These are phyloP conservation scores for Wickerhamomyces sp. DNA, from an alignment of 1,139 yeast species.

Conservation along the genomic window DNA sequence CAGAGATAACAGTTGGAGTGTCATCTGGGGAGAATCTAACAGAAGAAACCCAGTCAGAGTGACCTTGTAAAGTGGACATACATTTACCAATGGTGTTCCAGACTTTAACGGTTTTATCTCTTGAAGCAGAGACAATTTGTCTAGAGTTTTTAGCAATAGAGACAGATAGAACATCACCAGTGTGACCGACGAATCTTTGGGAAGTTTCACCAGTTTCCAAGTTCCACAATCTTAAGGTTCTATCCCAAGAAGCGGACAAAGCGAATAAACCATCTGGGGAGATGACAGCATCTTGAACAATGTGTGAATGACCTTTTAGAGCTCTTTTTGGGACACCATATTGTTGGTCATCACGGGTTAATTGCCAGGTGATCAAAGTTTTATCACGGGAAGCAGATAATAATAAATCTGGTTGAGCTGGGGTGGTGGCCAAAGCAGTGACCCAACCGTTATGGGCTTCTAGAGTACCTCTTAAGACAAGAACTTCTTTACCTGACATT, in stretches of 20 bases:
- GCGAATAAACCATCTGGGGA: slow-evolving; percentile 99
- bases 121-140: slow-evolving; percentile 98
- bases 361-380: slow-evolving; percentile 97
- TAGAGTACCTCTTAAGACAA: slow-evolving; percentile 99
- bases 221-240: slow-evolving; percentile 98
- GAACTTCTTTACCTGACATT: slow-evolving; percentile 83
- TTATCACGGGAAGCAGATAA: slow-evolving; percentile 99
- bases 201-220: slow-evolving; percentile 91
- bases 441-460: slow-evolving; percentile 97
- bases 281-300: slow-evolving; percentile 96
- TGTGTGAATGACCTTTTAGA: slow-evolving; percentile 98
- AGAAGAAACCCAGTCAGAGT: slow-evolving; percentile 98
- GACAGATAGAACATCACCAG: slow-evolving; percentile 94
- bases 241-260: slow-evolving; percentile 99
- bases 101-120: slow-evolving; percentile 98
- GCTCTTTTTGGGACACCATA: slow-evolving; percentile 99
- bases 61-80: slow-evolving; percentile 89
- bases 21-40: slow-evolving; percentile 87
- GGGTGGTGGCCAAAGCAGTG: slow-evolving; percentile 97
- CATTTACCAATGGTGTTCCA: slow-evolving; percentile 99
- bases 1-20: slow-evolving; percentile 83
- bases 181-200: slow-evolving; percentile 97
- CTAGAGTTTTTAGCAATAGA: slow-evolving; percentile 96
- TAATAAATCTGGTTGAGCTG: slow-evolving; percentile 97
- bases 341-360: slow-evolving; percentile 95